Base-by-base conservation (phyloP, 2,329 filamentous ascomycete species). In the Fusarium domesticum region DNA sequence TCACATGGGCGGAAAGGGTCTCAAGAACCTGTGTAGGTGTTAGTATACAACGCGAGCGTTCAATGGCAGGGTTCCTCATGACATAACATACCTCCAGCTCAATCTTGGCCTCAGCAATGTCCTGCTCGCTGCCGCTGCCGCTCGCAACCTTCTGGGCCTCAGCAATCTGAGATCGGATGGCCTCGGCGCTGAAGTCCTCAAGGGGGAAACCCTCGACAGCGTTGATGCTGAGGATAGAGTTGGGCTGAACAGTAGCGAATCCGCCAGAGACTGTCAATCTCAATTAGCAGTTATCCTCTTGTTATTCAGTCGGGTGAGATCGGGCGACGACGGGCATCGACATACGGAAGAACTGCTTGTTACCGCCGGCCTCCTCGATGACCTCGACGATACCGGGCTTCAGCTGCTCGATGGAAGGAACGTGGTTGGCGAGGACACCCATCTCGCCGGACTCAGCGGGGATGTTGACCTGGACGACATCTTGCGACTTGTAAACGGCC, bases 371-470 rank as follows among this genome's bases (percentile, higher is more conserved):
- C 81, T 98, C 93, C 80, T 97, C 92, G 60, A 97, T 83, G 67
- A 98, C 80, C 80, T 97, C 92, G 60, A 98, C 81, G 60, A 97
- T 76, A 66, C 93, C 93, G 51, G 93, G 91, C 83, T 95, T 96
- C 73, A 98, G 81, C 80, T 98, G 93, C 81, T 98, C 93, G 68
- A 98, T 97, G 52, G 91, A 90, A 57, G 93, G 91, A 64, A 98
- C 93, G 83, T 98, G 93, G 81, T 93, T 95, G 70, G 93, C 93
- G 68, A 98, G 87, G 64, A 98, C 86, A 87, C 93, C 93, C 93
- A 98, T 98, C 64, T 97, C 93, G 70, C 93, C 93, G 53, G 91
- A 95, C 73, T 96, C 93, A 67, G 93, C 93, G 70, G 93, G 87
- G 66, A 98, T 85, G 83, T 98, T 98, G 79, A 98, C 93, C 79